Evolutionary conservation across 2,329 filamentous ascomycete genomes (phyloP).

Genomic region (Hypoxylon sp.): DNA sequence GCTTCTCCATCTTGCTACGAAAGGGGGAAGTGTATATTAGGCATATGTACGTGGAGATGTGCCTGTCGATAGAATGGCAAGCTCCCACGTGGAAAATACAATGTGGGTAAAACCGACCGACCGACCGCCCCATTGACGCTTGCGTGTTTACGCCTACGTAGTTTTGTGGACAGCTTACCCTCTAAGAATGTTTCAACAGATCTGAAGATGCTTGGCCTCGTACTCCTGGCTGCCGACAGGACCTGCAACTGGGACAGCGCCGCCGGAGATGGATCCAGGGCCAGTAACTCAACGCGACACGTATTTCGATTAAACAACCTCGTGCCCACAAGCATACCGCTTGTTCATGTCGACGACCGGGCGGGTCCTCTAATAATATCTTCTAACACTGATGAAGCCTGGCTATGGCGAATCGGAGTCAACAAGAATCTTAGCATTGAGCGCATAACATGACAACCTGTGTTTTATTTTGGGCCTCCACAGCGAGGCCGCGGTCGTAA

Average conservation of each 20-base stretch:
- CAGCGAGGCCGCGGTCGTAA: not conserved
- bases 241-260: not conserved
- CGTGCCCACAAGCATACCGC: constrained; percentile 19
- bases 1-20: not conserved
- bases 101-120: too few relatives aligned
- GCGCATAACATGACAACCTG: constrained; percentile 36
- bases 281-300: not conserved
- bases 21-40: not conserved
- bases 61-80: constrained; percentile 1
- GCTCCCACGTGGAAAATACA: constrained; percentile 12
- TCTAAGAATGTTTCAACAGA: constrained; percentile 14
- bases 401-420: constrained; percentile 12
- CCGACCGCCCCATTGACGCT: not conserved
- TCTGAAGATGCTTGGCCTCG: constrained; percentile 12
- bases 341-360: constrained; percentile 6
- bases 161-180: not conserved
- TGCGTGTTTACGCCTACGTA: constrained; percentile 7
- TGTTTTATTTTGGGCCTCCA: constrained; percentile 34
- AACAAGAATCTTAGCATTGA: constrained; percentile 27
- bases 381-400: constrained; percentile 12
- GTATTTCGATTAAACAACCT: constrained; percentile 4
- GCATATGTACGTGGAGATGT: constrained; percentile 4
- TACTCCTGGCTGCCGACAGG: constrained; percentile 16
- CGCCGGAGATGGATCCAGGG: constrained; percentile 1
- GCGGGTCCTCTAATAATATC: constrained; percentile 6